Evolutionary conservation across 345 rosid genomes (phyloP).

Genomic region (Salix dunnii): DNA sequence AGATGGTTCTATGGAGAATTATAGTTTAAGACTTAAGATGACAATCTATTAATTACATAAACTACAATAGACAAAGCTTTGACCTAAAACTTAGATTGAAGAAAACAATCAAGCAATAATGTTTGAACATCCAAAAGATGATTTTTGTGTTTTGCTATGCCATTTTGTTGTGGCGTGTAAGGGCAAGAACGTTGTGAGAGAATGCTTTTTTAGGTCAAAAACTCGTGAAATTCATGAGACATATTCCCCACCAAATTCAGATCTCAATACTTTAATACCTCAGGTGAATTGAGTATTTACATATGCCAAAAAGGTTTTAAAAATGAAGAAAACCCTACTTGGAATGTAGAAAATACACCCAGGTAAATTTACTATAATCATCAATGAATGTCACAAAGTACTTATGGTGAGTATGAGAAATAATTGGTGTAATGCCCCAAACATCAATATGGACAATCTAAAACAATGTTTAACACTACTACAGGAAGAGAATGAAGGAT

Average conservation of each 20-base stretch:
- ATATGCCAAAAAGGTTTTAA: background rate
- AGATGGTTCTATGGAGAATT: too few relatives aligned
- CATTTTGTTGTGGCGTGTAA: background rate
- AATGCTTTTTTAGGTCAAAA: background rate
- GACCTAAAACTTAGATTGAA: too few relatives aligned
- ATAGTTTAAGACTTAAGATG: too few relatives aligned
- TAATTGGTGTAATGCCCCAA: background rate
- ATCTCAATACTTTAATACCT: background rate
- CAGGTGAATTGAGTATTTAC: background rate
- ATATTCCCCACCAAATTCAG: background rate
- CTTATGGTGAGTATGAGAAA: background rate
- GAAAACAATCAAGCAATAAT: too few relatives aligned
- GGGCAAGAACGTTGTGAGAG: background rate
- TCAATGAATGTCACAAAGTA: too few relatives aligned
- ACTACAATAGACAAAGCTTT: too few relatives aligned
- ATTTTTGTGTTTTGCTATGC: too few relatives aligned
- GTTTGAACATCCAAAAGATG: background rate
- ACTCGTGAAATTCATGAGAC: slow-evolving; percentile 1
- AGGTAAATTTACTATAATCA: background rate
- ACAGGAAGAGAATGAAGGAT: background rate
- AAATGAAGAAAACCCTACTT: background rate
- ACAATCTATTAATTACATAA: too few relatives aligned
- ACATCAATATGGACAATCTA: slow-evolving; percentile 11
- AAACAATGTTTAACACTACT: background rate
- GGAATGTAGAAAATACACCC: background rate